Percentiles rank a stretch among this genome's conserved stretches.
phyloP scores from a whole-genome alignment of 441 rosid species.

The Biscutella auriculata region DNA sequence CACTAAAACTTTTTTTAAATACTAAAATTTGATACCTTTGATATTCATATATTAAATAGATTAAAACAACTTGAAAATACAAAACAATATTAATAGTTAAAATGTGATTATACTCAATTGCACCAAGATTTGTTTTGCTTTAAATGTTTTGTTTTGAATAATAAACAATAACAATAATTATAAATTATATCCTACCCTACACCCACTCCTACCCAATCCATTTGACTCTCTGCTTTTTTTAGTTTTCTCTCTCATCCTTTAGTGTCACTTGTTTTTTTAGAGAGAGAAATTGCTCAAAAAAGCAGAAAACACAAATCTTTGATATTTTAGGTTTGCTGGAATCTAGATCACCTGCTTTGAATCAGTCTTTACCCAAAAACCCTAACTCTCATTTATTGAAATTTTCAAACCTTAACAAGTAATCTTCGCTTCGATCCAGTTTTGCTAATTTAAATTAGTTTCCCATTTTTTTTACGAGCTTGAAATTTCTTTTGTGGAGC shows the following conservation, averaged over 20 bases:
- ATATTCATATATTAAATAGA: no score
- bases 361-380: constrained; percentile 16
- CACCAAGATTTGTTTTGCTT: neutral
- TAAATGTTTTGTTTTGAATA: neutral
- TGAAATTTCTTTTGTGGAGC: neutral
- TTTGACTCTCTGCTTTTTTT: constrained; percentile 19
- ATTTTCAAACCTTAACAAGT: constrained; percentile 7
- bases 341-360: constrained; percentile 14
- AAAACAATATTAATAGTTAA: no score
- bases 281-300: neutral
- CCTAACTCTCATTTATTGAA: constrained; percentile 8
- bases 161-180: neutral
- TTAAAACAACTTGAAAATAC: no score
- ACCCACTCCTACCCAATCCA: constrained; percentile 48
- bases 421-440: constrained; percentile 10
- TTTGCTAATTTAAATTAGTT: neutral
- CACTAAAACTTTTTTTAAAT: no score
- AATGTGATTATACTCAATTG: neutral
- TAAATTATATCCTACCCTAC: constrained; percentile 15
- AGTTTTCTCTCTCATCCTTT: constrained; percentile 11
- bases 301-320: neutral
- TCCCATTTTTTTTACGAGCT: neutral
- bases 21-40: no score
- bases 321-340: constrained; percentile 17
- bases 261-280: constrained; percentile 20